Evolutionary conservation across 768 basidiomycete species (phyloP).

Genomic region (Tylopilus sp.): DNA sequence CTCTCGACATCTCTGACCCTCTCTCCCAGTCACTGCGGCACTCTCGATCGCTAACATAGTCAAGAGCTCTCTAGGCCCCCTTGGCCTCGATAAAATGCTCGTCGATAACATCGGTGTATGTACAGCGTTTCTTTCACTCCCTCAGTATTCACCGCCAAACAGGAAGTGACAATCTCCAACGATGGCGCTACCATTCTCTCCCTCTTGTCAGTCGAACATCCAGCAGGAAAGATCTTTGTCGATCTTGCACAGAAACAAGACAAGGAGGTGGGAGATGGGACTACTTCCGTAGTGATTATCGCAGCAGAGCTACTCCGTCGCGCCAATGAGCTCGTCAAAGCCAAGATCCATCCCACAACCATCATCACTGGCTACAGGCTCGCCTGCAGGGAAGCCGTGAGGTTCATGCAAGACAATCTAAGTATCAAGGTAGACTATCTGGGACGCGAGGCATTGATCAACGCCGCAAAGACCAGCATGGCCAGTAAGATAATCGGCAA

Average conservation of each 20-base stretch:
- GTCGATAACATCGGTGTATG: slow-evolving; percentile 96
- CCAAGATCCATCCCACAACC: slow-evolving; percentile 98
- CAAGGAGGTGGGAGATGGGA: slow-evolving; percentile 98
- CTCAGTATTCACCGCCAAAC: slow-evolving; percentile 15
- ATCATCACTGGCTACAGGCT: slow-evolving; percentile 98
- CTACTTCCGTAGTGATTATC: slow-evolving; percentile 96
- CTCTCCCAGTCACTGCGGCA: slow-evolving; percentile 78
- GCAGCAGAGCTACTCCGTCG: slow-evolving; percentile 95
- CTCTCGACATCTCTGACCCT: not conserved
- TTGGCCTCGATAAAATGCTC: slow-evolving; percentile 96
- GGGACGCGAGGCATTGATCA: slow-evolving; percentile 90
- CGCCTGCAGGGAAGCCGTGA: slow-evolving; percentile 95
- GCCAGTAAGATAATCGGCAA: slow-evolving; percentile 96
- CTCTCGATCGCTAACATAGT: slow-evolving; percentile 97
- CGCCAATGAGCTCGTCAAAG: slow-evolving; percentile 96
- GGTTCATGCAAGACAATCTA: slow-evolving; percentile 96
- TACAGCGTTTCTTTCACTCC: slow-evolving; percentile 2
- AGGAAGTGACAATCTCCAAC: slow-evolving; percentile 99
- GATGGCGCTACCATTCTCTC: slow-evolving; percentile 99
- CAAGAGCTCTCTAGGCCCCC: slow-evolving; percentile 91
- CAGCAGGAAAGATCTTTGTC: slow-evolving; percentile 95
- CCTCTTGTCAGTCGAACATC: slow-evolving; percentile 91
- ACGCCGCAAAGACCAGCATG: slow-evolving; percentile 98
- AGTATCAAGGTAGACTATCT: slow-evolving; percentile 91
- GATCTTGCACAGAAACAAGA: slow-evolving; percentile 99